A percentile compares a stretch with the other conserved stretches of the same genome.
Conservation (phyloP, 1,284 basidiomycete species). For the Apiotrichum porosum region DNA sequence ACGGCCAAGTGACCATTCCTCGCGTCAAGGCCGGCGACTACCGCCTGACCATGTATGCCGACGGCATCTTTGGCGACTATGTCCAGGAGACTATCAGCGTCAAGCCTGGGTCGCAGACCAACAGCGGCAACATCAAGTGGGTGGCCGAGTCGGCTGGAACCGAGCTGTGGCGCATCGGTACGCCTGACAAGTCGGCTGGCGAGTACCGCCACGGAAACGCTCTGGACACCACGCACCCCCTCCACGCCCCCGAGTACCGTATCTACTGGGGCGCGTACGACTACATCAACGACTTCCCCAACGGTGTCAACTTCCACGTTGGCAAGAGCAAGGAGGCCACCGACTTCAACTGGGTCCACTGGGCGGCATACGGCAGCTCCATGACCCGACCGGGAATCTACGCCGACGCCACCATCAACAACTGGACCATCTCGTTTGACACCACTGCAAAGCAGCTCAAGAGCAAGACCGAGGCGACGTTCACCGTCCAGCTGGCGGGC, state of each 20-base stretch:
- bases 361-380: constrained; percentile 23
- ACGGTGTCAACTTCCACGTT: constrained; percentile 29
- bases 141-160: constrained; percentile 23
- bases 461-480: constrained; percentile 14
- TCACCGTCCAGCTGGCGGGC: constrained; percentile 27
- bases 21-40: constrained; percentile 37
- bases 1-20: constrained; percentile 24
- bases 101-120: constrained; percentile 14
- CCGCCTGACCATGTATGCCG: constrained; percentile 36
- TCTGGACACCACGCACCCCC: constrained; percentile 11
- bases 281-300: constrained; percentile 31
- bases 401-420: constrained; percentile 19
- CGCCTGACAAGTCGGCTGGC: constrained; percentile 27
- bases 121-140: constrained; percentile 19
- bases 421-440: constrained; percentile 31
- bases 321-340: constrained; percentile 20
- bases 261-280: constrained; percentile 33
- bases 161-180: constrained; percentile 38
- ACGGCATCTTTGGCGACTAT: constrained; percentile 35
- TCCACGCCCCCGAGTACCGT: constrained; percentile 26
- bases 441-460: constrained; percentile 6
- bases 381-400: constrained; percentile 8
- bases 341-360: constrained; percentile 34
- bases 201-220: constrained; percentile 30
- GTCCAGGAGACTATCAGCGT: constrained; percentile 30